Conservation (phyloP, 768 basidiomycete genomes). For the Kondoa malvinella region DNA sequence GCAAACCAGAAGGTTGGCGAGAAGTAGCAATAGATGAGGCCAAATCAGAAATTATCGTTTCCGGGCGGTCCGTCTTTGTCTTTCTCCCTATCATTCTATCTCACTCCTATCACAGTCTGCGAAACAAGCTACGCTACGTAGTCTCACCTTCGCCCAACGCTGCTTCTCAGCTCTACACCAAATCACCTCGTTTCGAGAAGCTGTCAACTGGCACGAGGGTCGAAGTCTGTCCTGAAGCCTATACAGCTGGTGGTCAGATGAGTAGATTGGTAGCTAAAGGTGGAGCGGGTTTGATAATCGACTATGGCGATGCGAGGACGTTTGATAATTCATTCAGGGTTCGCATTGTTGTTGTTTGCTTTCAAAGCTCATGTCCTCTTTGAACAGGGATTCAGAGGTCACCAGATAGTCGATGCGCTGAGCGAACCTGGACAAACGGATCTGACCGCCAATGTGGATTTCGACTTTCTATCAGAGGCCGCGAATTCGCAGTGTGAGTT, state of each 20-base stretch:
- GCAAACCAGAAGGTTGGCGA: slow-evolving; percentile 52
- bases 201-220: slow-evolving; percentile 55
- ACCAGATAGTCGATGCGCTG: slow-evolving; percentile 70
- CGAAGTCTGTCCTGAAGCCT: slow-evolving; percentile 61
- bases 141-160: slow-evolving; percentile 14
- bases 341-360: slow-evolving; percentile 27
- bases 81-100: not conserved
- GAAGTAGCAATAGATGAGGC: slow-evolving; percentile 54
- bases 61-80: slow-evolving; percentile 13
- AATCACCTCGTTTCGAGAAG: slow-evolving; percentile 49
- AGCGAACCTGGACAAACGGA: slow-evolving; percentile 72
- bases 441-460: slow-evolving; percentile 93
- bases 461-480: slow-evolving; percentile 69
- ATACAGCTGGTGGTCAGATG: slow-evolving; percentile 49
- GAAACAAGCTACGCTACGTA: slow-evolving; percentile 15
- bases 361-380: not conserved
- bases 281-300: slow-evolving; percentile 56
- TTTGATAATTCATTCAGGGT: slow-evolving; percentile 68
- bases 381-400: slow-evolving; percentile 67
- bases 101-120: not conserved
- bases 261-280: slow-evolving; percentile 44
- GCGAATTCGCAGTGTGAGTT: slow-evolving; percentile 46
- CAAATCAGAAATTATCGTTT: slow-evolving; percentile 6
- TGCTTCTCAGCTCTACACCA: slow-evolving; percentile 32
- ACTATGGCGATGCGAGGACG: slow-evolving; percentile 63